These are phyloP conservation scores for Diaporthe sp. DNA, from an alignment of 2,329 filamentous ascomycete genomes.

Conservation along the genomic window DNA sequence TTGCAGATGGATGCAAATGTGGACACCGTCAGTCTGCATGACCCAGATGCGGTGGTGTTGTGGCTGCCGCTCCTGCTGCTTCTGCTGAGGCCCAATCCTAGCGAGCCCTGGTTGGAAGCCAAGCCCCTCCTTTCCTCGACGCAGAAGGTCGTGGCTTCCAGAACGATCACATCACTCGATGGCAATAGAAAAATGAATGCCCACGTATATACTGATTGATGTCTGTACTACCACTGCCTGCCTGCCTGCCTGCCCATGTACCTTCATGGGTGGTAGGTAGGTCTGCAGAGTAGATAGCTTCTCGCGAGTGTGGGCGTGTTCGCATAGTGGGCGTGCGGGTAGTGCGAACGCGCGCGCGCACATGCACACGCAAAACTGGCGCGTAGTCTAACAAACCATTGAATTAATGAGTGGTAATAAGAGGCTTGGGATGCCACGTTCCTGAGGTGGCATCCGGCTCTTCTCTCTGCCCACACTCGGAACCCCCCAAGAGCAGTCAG, in stretches of 20 bases:
- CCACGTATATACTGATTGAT: background rate
- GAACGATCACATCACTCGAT: background rate
- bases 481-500: background rate
- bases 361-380: too few relatives aligned
- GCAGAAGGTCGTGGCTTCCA: slow-evolving; percentile 14
- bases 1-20: background rate
- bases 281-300: background rate
- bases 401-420: background rate
- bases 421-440: slow-evolving; percentile 24
- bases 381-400: background rate
- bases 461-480: slow-evolving; percentile 1
- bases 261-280: too few relatives aligned
- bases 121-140: background rate
- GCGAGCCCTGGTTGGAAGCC: background rate
- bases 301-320: background rate
- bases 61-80: background rate
- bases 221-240: background rate
- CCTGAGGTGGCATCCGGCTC: slow-evolving; percentile 13
- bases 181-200: background rate
- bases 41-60: background rate
- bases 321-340: background rate
- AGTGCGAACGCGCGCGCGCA: background rate
- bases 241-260: background rate
- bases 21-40: background rate
- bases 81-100: background rate